Conservation (phyloP, 2,329 filamentous ascomycete genomes). For the Calycina marina region DNA sequence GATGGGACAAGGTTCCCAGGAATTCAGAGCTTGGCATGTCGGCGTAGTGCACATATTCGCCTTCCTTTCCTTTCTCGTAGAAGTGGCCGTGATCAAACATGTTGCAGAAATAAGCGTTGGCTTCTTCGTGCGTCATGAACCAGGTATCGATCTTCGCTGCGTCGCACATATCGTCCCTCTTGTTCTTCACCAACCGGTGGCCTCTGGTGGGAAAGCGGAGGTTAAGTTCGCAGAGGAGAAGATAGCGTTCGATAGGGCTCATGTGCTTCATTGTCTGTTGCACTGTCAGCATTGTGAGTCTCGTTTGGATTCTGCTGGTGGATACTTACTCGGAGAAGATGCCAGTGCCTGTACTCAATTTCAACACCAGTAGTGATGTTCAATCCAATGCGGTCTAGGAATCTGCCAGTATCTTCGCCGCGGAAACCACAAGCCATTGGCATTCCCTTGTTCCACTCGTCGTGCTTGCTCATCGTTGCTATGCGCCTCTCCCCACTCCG, state of each 20-base stretch:
- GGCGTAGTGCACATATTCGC: too few relatives aligned
- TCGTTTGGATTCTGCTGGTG: too few relatives aligned
- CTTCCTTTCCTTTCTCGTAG: too few relatives aligned
- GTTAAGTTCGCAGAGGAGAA: not conserved
- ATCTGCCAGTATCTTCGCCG: not conserved
- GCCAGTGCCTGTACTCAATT: not conserved
- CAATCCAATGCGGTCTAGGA: not conserved
- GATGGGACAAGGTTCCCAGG: too few relatives aligned
- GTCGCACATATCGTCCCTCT: not conserved
- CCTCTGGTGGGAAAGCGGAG: not conserved
- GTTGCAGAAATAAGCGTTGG: conserved; percentile 1
- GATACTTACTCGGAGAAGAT: not conserved
- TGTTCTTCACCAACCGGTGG: not conserved
- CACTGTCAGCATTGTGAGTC: not conserved
- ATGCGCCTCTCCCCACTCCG: not conserved
- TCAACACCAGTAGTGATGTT: not conserved
- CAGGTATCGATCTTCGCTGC: not conserved
- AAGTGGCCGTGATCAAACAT: too few relatives aligned
- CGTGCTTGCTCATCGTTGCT: not conserved
- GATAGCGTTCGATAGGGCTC: not conserved
- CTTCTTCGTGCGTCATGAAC: not conserved
- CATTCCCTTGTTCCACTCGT: not conserved
- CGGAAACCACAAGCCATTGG: not conserved
- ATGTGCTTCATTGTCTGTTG: not conserved
- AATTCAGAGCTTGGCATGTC: too few relatives aligned